A percentile compares a stretch with the other conserved stretches of the same genome.
These are phyloP conservation scores for Albugo candida DNA, from an alignment of 352 stramenopile genomes.

Conservation along the genomic window DNA sequence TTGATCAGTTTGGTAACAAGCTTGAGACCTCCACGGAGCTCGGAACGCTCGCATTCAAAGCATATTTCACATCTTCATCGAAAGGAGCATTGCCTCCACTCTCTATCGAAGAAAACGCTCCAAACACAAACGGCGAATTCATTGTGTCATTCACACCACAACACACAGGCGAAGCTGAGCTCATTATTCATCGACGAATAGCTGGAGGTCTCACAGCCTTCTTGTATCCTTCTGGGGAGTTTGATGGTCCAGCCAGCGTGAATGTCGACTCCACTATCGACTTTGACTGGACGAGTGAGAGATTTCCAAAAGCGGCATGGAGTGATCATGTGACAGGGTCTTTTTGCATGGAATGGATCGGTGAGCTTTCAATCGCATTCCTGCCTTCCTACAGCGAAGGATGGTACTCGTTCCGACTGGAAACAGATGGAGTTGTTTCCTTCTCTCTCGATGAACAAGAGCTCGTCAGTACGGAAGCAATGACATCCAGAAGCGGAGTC, in stretches of 20 bases:
- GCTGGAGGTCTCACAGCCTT: slow-evolving; percentile 78
- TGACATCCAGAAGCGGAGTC: neutral
- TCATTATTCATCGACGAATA: slow-evolving; percentile 55
- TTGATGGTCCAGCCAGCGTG: slow-evolving; percentile 55
- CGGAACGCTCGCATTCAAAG: neutral
- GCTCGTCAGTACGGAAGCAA: slow-evolving; percentile 33
- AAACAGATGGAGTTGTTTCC: slow-evolving; percentile 54
- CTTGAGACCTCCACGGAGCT: slow-evolving; percentile 67
- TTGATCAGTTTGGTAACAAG: slow-evolving; percentile 84
- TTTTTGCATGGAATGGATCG: no score
- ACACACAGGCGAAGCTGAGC: slow-evolving; percentile 56
- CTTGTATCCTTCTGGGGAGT: slow-evolving; percentile 82
- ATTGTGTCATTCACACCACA: slow-evolving; percentile 53
- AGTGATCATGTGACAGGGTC: neutral
- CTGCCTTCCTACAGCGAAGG: slow-evolving; percentile 9
- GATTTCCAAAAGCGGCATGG: slow-evolving; percentile 6
- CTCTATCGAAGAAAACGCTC: slow-evolving; percentile 22
- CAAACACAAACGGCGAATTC: slow-evolving; percentile 81
- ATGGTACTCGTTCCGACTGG: slow-evolving; percentile 57
- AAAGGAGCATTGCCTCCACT: slow-evolving; percentile 40
- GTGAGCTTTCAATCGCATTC: no score
- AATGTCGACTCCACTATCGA: slow-evolving; percentile 52
- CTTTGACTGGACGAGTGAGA: slow-evolving; percentile 57
- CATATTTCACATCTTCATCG: no score
- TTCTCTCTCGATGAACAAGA: slow-evolving; percentile 50